Base-by-base conservation (phyloP, 2,329 filamentous ascomycete species). In the Ophiostoma angusticollis region DNA sequence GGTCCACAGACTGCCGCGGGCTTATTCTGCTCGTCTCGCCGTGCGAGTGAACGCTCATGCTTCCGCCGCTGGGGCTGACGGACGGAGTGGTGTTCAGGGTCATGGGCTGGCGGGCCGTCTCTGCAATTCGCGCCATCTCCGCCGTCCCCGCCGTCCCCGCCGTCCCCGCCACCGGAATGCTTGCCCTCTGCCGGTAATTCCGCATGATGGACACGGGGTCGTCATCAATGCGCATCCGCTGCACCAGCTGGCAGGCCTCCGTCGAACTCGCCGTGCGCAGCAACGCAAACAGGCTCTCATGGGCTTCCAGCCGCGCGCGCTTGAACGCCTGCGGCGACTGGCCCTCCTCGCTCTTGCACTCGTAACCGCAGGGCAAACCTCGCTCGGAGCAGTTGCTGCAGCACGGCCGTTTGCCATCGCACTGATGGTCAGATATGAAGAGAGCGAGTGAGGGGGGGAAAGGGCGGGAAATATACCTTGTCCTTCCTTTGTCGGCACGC, bases 241-340 rank as follows among this genome's bases (percentile, higher is more conserved):
- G 47, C 16, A 57, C 32, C 4, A 57, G 29, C 7, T 30, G 23
- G n/a, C 49, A 48, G 6, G 52, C 49, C 6, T 58, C 50, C n/a
- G 49, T 43, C 2, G 45, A 38, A 1, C 48, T 30, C 14, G 43
- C 47, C 5, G 44, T 37, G 32, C 49, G 51, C 12, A 58, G 47
- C 0, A 45, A 47, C 1, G 41, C 34, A 31, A 58, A 45, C 17
- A 58, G 31, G 18, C 47, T 47, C 43, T 58, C 55, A 8, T 54
- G 44, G 7, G 47, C 42, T 4, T 50, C 47, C 1, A 58, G 45
- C 1, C 55, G 53, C 1, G 52, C 41, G 32, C 53, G 51, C 40
- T 51, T 51, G 13, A 53, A 54, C 2, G 48, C 52, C 31, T 54
- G 51, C 9, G 51, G 49, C 7, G 53, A 56, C 42, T 56, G 52